Evolutionary conservation across 2,329 filamentous ascomycete species (phyloP).

Genomic region (Fusarium nelsonii): DNA sequence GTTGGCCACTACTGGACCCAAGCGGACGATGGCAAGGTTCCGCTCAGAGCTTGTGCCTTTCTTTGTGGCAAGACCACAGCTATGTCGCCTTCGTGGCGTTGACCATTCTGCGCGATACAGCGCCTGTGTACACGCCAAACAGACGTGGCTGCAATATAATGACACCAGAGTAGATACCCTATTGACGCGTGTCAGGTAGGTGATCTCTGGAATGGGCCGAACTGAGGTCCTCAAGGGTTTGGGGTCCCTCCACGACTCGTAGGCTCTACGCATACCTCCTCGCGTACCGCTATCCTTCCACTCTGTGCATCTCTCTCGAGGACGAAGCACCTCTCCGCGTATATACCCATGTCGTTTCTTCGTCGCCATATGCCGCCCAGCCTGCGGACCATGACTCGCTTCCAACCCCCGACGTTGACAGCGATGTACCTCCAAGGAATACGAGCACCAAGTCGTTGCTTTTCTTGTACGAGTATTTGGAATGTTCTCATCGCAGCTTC

Average conservation of each 20-base stretch:
- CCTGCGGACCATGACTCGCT: conserved; percentile 59
- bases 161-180: not conserved
- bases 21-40: not conserved
- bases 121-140: no score
- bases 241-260: conserved; percentile 45
- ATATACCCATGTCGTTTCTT: conserved; percentile 58
- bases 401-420: conserved; percentile 64
- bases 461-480: conserved; percentile 49
- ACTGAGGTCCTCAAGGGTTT: conserved; percentile 27
- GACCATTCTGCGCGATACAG: not conserved
- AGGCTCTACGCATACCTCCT: conserved; percentile 48
- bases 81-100: not conserved
- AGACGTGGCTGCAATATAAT: not conserved
- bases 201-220: not conserved
- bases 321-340: conserved; percentile 62
- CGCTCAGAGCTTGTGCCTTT: not conserved
- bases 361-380: conserved; percentile 57
- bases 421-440: conserved; percentile 56
- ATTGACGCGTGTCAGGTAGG: not conserved
- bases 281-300: conserved; percentile 44
- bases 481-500: conserved; percentile 54
- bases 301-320: conserved; percentile 49
- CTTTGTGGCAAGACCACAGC: not conserved
- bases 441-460: conserved; percentile 33
- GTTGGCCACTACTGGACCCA: not conserved